These are phyloP conservation scores for Lepidium didymum DNA, from an alignment of 345 rosid genomes.

Conservation along the genomic window DNA sequence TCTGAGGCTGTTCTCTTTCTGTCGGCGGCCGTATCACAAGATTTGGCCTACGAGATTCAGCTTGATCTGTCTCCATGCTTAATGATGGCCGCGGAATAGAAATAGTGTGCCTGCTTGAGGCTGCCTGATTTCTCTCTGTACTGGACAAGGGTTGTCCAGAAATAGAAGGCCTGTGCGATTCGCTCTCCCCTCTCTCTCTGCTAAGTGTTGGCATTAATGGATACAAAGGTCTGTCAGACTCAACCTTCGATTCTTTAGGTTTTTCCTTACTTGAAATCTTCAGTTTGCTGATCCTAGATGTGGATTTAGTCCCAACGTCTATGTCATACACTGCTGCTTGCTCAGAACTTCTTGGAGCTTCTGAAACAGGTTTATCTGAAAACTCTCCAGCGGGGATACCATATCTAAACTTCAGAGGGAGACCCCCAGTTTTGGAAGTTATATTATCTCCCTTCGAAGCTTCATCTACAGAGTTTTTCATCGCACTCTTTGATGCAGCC, in stretches of 20 bases:
- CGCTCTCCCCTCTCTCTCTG: slow-evolving; percentile 50
- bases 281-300: slow-evolving; percentile 57
- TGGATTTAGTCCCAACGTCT: slow-evolving; percentile 46
- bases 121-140: slow-evolving; percentile 45
- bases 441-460: slow-evolving; percentile 50
- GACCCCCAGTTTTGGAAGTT: slow-evolving; percentile 42
- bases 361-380: slow-evolving; percentile 45
- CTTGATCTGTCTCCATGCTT: slow-evolving; percentile 46
- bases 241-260: slow-evolving; percentile 43
- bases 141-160: slow-evolving; percentile 50
- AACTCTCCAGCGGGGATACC: slow-evolving; percentile 49
- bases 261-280: slow-evolving; percentile 63
- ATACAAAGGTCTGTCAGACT: slow-evolving; percentile 45
- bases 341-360: slow-evolving; percentile 47
- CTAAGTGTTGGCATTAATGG: slow-evolving; percentile 49
- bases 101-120: slow-evolving; percentile 48
- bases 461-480: slow-evolving; percentile 44
- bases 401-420: slow-evolving; percentile 65
- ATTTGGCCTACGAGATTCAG: slow-evolving; percentile 62
- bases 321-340: slow-evolving; percentile 38
- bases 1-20: slow-evolving; percentile 60
- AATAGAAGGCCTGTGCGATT: slow-evolving; percentile 53
- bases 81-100: slow-evolving; percentile 53
- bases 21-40: slow-evolving; percentile 80
- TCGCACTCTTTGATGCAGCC: slow-evolving; percentile 38